phyloP scores from a whole-genome alignment of 2,329 filamentous ascomycete species.

The Catunica adiposa region DNA sequence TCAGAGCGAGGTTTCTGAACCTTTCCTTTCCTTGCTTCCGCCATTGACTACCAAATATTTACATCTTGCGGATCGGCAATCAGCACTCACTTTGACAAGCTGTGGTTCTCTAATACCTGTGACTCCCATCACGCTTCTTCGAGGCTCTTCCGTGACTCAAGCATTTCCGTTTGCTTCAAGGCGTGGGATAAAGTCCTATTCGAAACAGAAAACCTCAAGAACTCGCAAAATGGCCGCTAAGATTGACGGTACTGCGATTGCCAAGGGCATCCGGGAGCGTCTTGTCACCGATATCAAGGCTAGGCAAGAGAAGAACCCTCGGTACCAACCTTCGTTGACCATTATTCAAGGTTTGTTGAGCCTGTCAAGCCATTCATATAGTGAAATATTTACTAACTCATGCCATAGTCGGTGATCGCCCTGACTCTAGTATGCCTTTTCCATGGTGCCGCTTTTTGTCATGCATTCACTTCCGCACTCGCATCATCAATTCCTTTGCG shows the following conservation, averaged over 20 bases:
- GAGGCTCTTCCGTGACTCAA: no score
- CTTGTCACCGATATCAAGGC: constrained; percentile 66
- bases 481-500: neutral
- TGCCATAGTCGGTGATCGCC: constrained; percentile 64
- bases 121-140: no score
- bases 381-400: constrained; percentile 7
- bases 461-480: neutral
- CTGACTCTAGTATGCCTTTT: constrained; percentile 60
- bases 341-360: constrained; percentile 61
- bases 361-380: constrained; percentile 11
- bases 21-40: no score
- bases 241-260: constrained; percentile 92
- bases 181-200: neutral
- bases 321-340: constrained; percentile 77
- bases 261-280: constrained; percentile 72
- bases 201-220: neutral
- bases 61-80: no score
- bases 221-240: constrained; percentile 63
- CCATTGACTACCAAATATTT: no score
- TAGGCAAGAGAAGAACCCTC: constrained; percentile 66
- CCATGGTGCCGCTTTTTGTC: constrained; percentile 14
- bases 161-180: neutral
- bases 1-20: no score
- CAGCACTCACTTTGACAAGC: no score
- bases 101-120: no score